phyloP scores from a whole-genome alignment of 805 yeast species.

The Saccharomycopsis sp. region DNA sequence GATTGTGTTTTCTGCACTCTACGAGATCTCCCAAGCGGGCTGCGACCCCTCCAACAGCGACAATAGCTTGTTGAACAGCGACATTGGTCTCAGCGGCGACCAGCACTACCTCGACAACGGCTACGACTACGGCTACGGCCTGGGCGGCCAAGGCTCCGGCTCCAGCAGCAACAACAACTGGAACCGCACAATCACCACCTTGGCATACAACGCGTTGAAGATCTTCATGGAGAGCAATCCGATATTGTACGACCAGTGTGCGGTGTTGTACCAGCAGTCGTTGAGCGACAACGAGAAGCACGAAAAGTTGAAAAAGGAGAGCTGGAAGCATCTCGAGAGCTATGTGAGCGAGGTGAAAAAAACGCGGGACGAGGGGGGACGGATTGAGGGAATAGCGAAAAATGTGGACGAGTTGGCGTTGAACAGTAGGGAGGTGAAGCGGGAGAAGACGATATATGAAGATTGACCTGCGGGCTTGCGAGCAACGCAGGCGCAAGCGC shows the following conservation, averaged over 20 bases:
- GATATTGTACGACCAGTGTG: conserved; percentile 83
- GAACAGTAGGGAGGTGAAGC: conserved; percentile 3
- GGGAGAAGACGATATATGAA: neutral
- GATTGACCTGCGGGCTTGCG: conserved; percentile 26
- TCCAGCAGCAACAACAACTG: conserved; percentile 45
- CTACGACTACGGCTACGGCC: conserved; percentile 21
- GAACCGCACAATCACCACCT: conserved; percentile 88
- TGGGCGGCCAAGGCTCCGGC: conserved; percentile 24
- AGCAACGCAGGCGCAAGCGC: too few species aligned
- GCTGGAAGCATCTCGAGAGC: conserved; percentile 64
- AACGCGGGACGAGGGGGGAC: neutral
- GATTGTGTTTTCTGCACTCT: conserved; percentile 81
- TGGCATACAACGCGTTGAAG: conserved; percentile 86
- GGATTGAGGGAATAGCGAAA: conserved; percentile 7
- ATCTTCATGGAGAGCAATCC: conserved; percentile 92
- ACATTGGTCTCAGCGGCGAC: conserved; percentile 1
- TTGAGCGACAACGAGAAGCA: conserved; percentile 65
- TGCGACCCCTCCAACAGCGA: conserved; percentile 10
- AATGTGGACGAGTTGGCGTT: conserved; percentile 13
- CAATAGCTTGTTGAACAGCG: conserved; percentile 23
- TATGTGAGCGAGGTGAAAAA: conserved; percentile 37
- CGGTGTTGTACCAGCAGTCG: conserved; percentile 76
- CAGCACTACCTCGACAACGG: conserved; percentile 23
- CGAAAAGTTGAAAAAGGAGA: conserved; percentile 53
- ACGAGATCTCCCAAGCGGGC: conserved; percentile 58